phyloP scores from a whole-genome alignment of 495 filamentous ascomycete genomes.

The Neurospora hispaniola region DNA sequence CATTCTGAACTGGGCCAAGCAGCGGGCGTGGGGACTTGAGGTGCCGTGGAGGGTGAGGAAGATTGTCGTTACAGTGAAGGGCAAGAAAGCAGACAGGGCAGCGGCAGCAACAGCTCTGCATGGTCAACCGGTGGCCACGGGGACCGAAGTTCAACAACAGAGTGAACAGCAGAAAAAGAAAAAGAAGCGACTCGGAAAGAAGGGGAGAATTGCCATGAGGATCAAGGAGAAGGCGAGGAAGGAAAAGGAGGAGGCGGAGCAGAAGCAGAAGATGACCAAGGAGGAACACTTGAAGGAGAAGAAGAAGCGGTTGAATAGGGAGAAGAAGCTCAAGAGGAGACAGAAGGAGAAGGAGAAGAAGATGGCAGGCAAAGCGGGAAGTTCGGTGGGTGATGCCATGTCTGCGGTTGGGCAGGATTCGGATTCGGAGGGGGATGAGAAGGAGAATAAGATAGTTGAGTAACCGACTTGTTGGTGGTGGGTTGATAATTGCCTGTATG shows the following conservation, averaged over 20 bases:
- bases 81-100: background rate
- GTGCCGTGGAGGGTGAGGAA: conserved; percentile 45
- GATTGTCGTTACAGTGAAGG: conserved; percentile 13
- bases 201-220: conserved; percentile 37
- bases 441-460: conserved; percentile 1
- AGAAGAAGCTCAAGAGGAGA: conserved; percentile 42
- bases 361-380: conserved; percentile 15
- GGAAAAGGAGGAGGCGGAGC: conserved; percentile 21
- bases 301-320: conserved; percentile 41
- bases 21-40: conserved; percentile 41
- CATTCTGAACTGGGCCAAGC: conserved; percentile 27
- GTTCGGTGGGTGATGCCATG: background rate
- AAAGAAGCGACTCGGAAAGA: conserved; percentile 42
- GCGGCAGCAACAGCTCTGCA: background rate
- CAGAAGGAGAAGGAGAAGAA: conserved; percentile 41
- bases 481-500: background rate
- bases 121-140: background rate
- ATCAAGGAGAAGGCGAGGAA: conserved; percentile 22
- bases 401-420: background rate
- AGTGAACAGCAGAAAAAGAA: conserved; percentile 20
- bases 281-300: conserved; percentile 42
- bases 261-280: conserved; percentile 25
- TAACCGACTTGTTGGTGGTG: background rate
- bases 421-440: background rate
- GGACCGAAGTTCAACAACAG: background rate